Evolutionary conservation across 495 filamentous ascomycete species (phyloP), one percentile per base, ranked within the genome.

Genomic region (Viridothelium virens): DNA sequence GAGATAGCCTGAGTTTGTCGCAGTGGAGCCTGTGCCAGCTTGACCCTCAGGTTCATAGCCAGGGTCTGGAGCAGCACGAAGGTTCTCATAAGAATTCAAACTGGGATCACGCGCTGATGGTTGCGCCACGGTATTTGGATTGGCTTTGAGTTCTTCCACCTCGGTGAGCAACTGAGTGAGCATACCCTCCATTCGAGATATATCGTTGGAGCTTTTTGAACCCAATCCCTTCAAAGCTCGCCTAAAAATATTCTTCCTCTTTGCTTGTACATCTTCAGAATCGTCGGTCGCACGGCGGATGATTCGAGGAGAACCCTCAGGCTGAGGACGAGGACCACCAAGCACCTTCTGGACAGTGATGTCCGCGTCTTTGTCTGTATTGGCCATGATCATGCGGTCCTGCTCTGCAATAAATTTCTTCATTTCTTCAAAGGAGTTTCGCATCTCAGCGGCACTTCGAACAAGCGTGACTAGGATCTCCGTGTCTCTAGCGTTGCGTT

Each of bases 401-500:
- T 92, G 91, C 53, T 93, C 89, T 2, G 86, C 87, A 53, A 99
- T 85, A 74, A 93, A 88, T 70, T 85, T 89, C 83, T 95, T 97
- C 86, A 99, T 89, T 69, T 96, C 92, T 71, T 97, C 92, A 73
- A 97, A 96, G 12, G 90, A 93, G 68, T 89, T 96, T 66, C 94
- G 91, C 92, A 97, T 96, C 73, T 99, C 94, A 11, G 95, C 91
- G 16, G 95, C 92, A 68, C 91, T 91, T 63, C 91, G 86, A 61
- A 97, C 94, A 47, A 99, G 82, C 2, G 94, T 96, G 62, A 97
- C 89, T 38, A 99, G 77, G 63, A 99, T 96, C 77, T 97, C 94
- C 1, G 94, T 99, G 71, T 99, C 94, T 47, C 93, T 84, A 59
- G 94, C 94, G 77, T 95, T 97, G 41, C 94, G 90, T 78, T 97